phyloP scores from a whole-genome alignment of 2,329 filamentous ascomycete genomes.

The Grosmannia penicillata region DNA sequence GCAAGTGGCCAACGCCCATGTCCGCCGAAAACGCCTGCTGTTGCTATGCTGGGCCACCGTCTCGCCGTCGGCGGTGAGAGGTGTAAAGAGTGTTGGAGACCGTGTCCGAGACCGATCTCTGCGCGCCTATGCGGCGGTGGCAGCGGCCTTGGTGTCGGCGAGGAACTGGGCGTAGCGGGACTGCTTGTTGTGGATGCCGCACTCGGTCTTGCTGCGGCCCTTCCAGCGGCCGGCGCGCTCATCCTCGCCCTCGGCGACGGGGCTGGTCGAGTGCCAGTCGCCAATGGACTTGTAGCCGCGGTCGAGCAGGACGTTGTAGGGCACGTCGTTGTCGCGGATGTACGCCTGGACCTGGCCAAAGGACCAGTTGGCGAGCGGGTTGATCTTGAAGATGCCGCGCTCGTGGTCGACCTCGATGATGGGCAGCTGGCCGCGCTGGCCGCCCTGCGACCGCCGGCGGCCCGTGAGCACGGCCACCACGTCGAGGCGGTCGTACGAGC shows the following conservation, averaged over 20 bases:
- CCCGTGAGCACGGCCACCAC: slow-evolving; percentile 88
- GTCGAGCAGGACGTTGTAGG: slow-evolving; percentile 86
- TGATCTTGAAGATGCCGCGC: slow-evolving; percentile 87
- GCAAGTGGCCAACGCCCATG: too few relatives aligned
- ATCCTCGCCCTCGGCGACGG: slow-evolving; percentile 81
- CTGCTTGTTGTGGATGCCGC: slow-evolving; percentile 96
- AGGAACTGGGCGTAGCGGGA: slow-evolving; percentile 83
- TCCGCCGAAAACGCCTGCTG: too few relatives aligned
- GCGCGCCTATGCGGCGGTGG: background rate
- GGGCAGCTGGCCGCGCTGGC: slow-evolving; percentile 76
- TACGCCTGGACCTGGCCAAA: slow-evolving; percentile 85
- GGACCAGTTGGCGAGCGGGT: slow-evolving; percentile 87
- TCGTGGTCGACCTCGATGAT: slow-evolving; percentile 86
- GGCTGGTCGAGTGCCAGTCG: slow-evolving; percentile 94
- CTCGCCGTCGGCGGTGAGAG: too few relatives aligned
- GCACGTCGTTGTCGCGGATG: slow-evolving; percentile 71
- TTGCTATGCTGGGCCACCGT: too few relatives aligned
- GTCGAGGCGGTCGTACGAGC: slow-evolving; percentile 74
- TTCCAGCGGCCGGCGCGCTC: slow-evolving; percentile 96
- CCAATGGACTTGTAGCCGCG: slow-evolving; percentile 95
- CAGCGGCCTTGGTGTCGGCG: slow-evolving; percentile 11
- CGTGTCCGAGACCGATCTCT: too few relatives aligned
- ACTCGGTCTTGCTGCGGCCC: slow-evolving; percentile 90
- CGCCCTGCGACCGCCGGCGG: slow-evolving; percentile 80
- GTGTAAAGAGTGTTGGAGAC: too few relatives aligned